Conservation (phyloP, 2,329 filamentous ascomycete genomes). For the Phyllosticta capitalensis region DNA sequence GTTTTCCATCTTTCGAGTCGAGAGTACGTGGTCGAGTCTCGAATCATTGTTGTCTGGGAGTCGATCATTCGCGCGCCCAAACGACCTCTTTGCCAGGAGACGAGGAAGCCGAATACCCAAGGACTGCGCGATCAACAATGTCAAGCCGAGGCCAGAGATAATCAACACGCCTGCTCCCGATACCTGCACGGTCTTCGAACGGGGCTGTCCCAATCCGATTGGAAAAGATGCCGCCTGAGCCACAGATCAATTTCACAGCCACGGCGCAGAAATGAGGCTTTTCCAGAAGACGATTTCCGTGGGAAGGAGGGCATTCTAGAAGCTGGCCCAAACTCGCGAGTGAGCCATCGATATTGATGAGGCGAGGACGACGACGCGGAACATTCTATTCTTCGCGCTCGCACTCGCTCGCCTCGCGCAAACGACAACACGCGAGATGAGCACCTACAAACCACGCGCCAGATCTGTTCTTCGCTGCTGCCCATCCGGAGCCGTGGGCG, state of each 20-base stretch:
- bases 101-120: no score
- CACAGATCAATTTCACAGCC: no score
- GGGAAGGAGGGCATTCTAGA: neutral
- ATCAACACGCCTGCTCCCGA: no score
- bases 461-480: neutral
- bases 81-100: neutral
- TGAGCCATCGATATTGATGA: no score
- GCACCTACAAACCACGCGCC: neutral
- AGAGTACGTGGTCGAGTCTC: neutral
- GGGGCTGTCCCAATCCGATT: no score
- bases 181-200: no score
- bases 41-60: no score
- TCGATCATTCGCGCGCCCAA: neutral
- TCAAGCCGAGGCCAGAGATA: no score
- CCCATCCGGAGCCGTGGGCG: neutral
- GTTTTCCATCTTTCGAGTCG: neutral
- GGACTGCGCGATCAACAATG: no score
- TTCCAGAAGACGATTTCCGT: neutral
- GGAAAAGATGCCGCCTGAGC: no score
- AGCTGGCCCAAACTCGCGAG: neutral
- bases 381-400: neutral
- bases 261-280: no score
- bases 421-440: neutral
- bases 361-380: no score
- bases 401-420: neutral